Base-by-base conservation (phyloP, 306 rosid genomes). In the Myrica gale region DNA sequence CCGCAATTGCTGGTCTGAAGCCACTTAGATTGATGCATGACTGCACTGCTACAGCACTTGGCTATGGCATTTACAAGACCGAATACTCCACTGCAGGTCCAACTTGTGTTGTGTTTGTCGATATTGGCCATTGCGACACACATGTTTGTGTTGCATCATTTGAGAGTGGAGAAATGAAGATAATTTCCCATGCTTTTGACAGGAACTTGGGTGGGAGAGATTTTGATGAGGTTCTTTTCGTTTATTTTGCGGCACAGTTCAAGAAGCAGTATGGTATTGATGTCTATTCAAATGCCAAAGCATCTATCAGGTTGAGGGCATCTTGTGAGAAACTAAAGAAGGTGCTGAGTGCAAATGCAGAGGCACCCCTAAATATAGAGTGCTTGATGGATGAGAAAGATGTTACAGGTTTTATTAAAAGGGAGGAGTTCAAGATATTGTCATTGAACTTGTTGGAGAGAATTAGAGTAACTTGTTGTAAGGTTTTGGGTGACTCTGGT, bases 361-460 rank as follows among this genome's bases (percentile, higher is more conserved):
- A 87, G 83, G 90, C 90, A n/a, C 88, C 88, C 68, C 82, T 87
- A 53, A 87, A 84, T 60, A 87, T 87, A 8, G 90, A 87, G 81
- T 87, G 90, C 51, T 71, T 87, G 51, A 79, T 87, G 88, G 88
- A 87, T 19, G 90, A 87, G 82, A 87, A 82, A 75, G 90, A 87
- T 76, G 90, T 87, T 23, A 82, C 69, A 76, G 90, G 88, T 11
- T 84, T 67, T 50, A 84, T 87, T 67, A 80, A 82, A 44, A 87
- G 90, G 78, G 90, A 84, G 70, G 90, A 87, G 62, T 87, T 87
- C 80, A 88, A 87, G 84, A 77, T 48, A 56, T 81, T 87, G 65
- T 60, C 85, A 74, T 77, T 68, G 37, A 79, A 78, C 55, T 75
- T 87, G 73, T 63, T 84, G 71, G 85, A 82, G 47, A 82, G 80